Percentiles rank a stretch among this genome's conserved stretches.
Conservation (phyloP, 2,329 filamentous ascomycete genomes). For the Epicoccum nigrum region DNA sequence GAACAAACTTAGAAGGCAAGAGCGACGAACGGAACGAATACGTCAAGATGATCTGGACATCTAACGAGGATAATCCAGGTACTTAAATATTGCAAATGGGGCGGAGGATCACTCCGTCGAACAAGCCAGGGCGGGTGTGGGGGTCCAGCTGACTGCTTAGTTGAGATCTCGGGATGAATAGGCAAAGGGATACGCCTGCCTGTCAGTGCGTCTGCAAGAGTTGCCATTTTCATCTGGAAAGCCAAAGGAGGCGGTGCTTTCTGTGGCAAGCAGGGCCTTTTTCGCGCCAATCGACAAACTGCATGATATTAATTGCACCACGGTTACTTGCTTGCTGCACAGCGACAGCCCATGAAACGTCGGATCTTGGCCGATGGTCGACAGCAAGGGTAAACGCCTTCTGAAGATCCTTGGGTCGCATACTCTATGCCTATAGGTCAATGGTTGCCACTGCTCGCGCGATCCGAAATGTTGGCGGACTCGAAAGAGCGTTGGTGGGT, state of each 20-base stretch:
- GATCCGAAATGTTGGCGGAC: conserved; percentile 41
- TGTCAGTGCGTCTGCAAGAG: conserved; percentile 31
- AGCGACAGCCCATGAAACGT: conserved; percentile 29
- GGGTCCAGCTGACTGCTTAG: conserved; percentile 48
- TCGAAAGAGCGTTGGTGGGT: conserved; percentile 41
- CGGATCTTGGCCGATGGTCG: conserved; percentile 44
- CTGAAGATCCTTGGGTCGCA: conserved; percentile 46
- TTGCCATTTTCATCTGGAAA: conserved; percentile 35
- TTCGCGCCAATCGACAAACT: conserved; percentile 39
- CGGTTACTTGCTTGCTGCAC: conserved; percentile 35
- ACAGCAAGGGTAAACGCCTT: conserved; percentile 40
- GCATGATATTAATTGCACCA: conserved; percentile 32
- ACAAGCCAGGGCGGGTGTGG: conserved; percentile 37
- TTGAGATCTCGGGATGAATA: conserved; percentile 38
- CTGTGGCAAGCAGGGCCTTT: conserved; percentile 41
- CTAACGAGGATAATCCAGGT: conserved; percentile 39
- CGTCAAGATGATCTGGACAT: conserved; percentile 40
- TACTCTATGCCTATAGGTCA: conserved; percentile 37
- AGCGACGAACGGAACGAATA: conserved; percentile 42
- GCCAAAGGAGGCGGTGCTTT: conserved; percentile 45
- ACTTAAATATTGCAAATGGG: conserved; percentile 46
- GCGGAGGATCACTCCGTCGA: conserved; percentile 24
- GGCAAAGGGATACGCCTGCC: conserved; percentile 39
- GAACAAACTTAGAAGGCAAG: conserved; percentile 19
- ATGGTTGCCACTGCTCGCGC: conserved; percentile 39